Evolutionary conservation across 2,329 filamentous ascomycete genomes (phyloP), one percentile per base, ranked within the genome.

Genomic region (Cordyceps cicadae): DNA sequence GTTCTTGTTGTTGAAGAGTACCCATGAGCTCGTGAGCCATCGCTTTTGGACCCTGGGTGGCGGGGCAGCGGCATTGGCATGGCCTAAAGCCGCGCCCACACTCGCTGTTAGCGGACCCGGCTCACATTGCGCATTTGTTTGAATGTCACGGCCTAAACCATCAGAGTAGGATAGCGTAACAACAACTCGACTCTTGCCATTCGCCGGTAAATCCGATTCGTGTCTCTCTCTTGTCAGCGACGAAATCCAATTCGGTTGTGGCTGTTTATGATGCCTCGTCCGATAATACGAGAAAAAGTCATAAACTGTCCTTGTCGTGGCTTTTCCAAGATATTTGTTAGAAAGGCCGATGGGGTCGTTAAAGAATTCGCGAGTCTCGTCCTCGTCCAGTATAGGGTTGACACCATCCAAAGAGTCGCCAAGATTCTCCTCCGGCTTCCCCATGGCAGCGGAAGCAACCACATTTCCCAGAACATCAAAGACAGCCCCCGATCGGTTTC

Each of bases 1-100:
- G 29, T 61, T 62, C 29, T 70, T 70, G 57, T 65, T 66, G 60
- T 70, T 68, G 51, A 52, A 62, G 19, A 68, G 61, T 1, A 54
- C 59, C 66, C 67, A 68, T 8, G 63, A 63, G 49, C 54, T 65
- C 17, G 48, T 48, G 5, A 64, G 50, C 67, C 67, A 69, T 26
- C 60, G 59, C 24, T 59, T 48, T 46, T 49, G 49, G 29, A 51
- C 19, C 29, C n/a, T 51, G 29, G 49, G 17, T n/a, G 29, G 48
- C 17, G 17, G 26, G 26, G 11, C 49, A 12, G 26, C 6, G 9
- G 6, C 49, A 14, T n/a, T n/a, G n/a, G n/a, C n/a, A n/a, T n/a
- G n/a, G 5, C 15, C 29, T 12, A 37, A 17, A 21, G 15, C 21
- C 29, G n/a, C 21, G n/a, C 24, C n/a, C 19, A 39, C 32, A 5